These are phyloP conservation scores for Rhizopogon vesiculosus DNA, from an alignment of 768 basidiomycete species.

Conservation along the genomic window DNA sequence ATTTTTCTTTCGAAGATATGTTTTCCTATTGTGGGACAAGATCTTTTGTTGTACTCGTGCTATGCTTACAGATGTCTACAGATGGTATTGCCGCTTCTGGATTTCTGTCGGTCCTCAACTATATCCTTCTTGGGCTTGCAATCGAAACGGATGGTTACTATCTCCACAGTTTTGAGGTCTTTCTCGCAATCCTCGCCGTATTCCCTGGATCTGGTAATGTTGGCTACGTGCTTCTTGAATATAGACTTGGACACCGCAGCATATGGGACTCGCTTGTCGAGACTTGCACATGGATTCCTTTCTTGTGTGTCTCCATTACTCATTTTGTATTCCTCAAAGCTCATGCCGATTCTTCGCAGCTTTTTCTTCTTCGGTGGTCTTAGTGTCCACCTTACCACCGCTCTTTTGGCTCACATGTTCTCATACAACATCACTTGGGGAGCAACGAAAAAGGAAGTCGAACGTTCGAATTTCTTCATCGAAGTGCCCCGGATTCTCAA, in stretches of 20 bases:
- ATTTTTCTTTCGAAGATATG: conserved; percentile 23
- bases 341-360: not conserved
- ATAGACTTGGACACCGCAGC: conserved; percentile 46
- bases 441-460: conserved; percentile 62
- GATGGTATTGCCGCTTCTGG: conserved; percentile 55
- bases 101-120: conserved; percentile 61
- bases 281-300: conserved; percentile 15
- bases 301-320: conserved; percentile 14
- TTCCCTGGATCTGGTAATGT: conserved; percentile 69
- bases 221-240: conserved; percentile 63
- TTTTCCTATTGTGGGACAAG: conserved; percentile 36
- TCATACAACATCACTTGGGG: conserved; percentile 42
- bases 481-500: conserved; percentile 80
- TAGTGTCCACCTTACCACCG: conserved; percentile 40
- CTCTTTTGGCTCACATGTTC: conserved; percentile 45
- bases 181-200: conserved; percentile 63
- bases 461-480: conserved; percentile 77
- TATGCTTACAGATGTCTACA: not conserved
- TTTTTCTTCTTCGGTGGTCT: conserved; percentile 45
- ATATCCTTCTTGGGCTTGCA: conserved; percentile 59
- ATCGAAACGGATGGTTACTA: conserved; percentile 67
- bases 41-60: not conserved
- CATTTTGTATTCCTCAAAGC: too few relatives aligned
- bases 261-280: conserved; percentile 9
- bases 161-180: conserved; percentile 68